Evolutionary conservation across 2,329 filamentous ascomycete species (phyloP), one percentile per base, ranked within the genome.

Genomic region (Hirsutella rhossiliensis): DNA sequence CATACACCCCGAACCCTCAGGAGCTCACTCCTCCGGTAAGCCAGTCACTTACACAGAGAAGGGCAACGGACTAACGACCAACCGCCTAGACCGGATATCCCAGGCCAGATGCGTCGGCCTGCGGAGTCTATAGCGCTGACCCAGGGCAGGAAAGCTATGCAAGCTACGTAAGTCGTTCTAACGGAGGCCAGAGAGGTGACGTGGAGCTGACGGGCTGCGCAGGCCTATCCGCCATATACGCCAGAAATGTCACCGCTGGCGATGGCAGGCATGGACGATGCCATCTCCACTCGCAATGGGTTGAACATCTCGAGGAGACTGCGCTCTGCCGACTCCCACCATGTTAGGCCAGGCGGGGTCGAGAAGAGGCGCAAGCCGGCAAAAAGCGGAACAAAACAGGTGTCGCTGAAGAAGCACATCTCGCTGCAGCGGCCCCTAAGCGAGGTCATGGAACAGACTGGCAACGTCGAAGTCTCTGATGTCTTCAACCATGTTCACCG

Each of bases 401-500:
- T 17, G 7, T 15, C 38, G 27, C 40, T 40, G 12, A 15, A 17
- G 11, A 74, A 73, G 43, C 82, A 86, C 20, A 17, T 42, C 11
- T 13, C 27, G 11, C 42, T 47, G 9, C n/a, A 18, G 3, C 74
- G 73, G 43, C 83, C 87, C 0, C 67, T 94, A 45, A 89, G 84
- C 55, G 72, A 80, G 48, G 61, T 90, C 50, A 85, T 84, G 5
- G 76, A 72, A 51, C 72, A 82, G 43, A 71, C 76, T 48, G 69
- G 70, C 17, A 59, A 73, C 44, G 71, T 87, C 34, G 73, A 77
- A 0, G 69, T 94, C 41, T 76, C 76, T 42, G 82, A 97, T 61
- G 95, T 96, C 66, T 78, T 82, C 43, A 70, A 72, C 23, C 94
- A 84, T 69, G 88, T 94, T 31, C 78, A 82, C 54, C 76, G 90